A percentile compares a stretch with the other conserved stretches of the same genome.
Evolutionary conservation across 2,329 filamentous ascomycete genomes (phyloP).

Genomic region (Ilyonectria destructans): DNA sequence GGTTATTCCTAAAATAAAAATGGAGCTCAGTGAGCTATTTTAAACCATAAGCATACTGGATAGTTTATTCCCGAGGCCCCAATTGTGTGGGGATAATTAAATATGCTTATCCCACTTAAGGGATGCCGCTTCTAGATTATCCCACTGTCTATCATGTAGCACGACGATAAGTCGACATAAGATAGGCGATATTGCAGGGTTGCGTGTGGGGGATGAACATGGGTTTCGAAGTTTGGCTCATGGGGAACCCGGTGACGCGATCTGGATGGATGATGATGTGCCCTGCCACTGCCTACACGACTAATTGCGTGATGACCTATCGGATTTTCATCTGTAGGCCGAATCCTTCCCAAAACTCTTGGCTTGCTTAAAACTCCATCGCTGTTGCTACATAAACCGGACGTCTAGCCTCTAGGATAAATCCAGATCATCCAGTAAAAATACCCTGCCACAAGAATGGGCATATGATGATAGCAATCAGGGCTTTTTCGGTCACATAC

Average conservation of each 20-base stretch:
- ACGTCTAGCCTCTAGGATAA: not conserved
- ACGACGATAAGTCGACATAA: not conserved
- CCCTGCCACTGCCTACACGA: conserved; percentile 3
- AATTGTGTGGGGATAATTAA: not conserved
- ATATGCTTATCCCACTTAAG: not conserved
- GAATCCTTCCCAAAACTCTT: conserved; percentile 9
- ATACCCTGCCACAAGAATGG: conserved; percentile 10
- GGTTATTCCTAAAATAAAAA: too few species aligned
- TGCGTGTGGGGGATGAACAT: not conserved
- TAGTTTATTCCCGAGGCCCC: too few species aligned
- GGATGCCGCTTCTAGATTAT: not conserved
- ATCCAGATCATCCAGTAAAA: conserved; percentile 12
- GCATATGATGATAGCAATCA: not conserved
- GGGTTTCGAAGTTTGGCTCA: not conserved
- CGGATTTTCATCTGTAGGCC: not conserved
- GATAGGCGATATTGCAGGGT: not conserved
- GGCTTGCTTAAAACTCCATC: conserved; percentile 15
- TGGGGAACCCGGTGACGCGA: conserved; percentile 18
- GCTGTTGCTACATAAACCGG: conserved; percentile 4
- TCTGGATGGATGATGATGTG: conserved; percentile 28
- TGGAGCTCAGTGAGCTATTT: not conserved
- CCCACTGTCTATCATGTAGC: not conserved
- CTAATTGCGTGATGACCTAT: conserved; percentile 28
- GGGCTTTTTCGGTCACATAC: not conserved
- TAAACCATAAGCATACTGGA: not conserved